Percentiles rank a stretch among this genome's conserved stretches.
Conservation (phyloP, 2,329 filamentous ascomycete genomes). For the Aspergillus persii region DNA sequence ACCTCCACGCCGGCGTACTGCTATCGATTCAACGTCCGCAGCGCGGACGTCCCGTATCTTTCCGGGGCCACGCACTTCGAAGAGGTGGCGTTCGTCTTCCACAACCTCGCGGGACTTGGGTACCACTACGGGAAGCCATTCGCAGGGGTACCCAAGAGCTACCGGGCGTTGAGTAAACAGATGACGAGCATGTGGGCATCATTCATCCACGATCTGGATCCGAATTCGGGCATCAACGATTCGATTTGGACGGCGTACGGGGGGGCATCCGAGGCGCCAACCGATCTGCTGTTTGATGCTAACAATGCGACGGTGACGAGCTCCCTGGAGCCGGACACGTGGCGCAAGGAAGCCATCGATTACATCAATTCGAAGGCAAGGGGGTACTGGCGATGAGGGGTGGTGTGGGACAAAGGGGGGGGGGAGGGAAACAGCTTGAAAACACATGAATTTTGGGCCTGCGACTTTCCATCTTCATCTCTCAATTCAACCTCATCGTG, state of each 20-base stretch:
- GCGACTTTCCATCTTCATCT: background rate
- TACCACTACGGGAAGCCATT: conserved; percentile 41
- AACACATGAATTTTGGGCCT: too few relatives aligned
- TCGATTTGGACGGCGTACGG: conserved; percentile 48
- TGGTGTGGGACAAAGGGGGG: background rate
- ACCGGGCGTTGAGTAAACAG: conserved; percentile 43
- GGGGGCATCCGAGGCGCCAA: conserved; percentile 34
- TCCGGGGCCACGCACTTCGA: conserved; percentile 55
- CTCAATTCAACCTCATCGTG: background rate
- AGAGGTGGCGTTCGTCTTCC: conserved; percentile 55
- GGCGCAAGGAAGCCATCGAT: conserved; percentile 37
- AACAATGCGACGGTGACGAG: conserved; percentile 39
- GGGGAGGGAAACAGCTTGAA: too few relatives aligned
- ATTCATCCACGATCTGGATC: conserved; percentile 49
- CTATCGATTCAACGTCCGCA: conserved; percentile 60
- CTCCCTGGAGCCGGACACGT: conserved; percentile 46
- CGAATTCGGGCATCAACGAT: conserved; percentile 36
- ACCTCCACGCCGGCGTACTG: conserved; percentile 54
- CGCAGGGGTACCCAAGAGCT: conserved; percentile 42
- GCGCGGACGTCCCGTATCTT: conserved; percentile 43
- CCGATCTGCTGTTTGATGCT: conserved; percentile 53
- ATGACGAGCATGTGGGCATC: conserved; percentile 55
- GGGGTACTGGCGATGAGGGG: conserved; percentile 23
- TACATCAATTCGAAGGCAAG: conserved; percentile 29
- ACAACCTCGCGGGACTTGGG: conserved; percentile 51